These are phyloP conservation scores for Schoenoplectus triqueter DNA, from an alignment of 202 grass and related monocot species.

Conservation along the genomic window DNA sequence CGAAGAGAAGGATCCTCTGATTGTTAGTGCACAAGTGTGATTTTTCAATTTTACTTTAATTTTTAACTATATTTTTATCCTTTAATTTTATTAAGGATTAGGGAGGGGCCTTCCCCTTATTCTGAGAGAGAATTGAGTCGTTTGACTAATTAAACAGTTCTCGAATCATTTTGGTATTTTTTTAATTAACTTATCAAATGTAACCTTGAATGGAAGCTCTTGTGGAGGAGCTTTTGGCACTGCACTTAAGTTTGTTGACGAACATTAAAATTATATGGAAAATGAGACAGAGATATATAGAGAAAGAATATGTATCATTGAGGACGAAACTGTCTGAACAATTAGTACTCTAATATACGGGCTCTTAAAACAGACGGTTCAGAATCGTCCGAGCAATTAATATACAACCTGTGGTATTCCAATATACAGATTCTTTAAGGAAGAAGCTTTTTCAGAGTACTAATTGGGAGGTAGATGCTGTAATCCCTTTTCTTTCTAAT, in stretches of 20 bases:
- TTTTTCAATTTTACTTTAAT: not conserved
- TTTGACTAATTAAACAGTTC: slow-evolving; percentile 34
- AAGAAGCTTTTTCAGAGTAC: no score
- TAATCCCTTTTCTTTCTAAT: no score
- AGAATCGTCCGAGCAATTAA: no score
- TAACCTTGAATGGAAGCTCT: not conserved
- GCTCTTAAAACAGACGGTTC: no score
- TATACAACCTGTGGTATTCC: no score
- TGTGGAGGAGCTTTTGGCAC: slow-evolving; percentile 20
- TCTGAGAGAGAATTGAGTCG: slow-evolving; percentile 25
- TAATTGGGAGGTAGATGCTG: no score
- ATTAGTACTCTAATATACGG: no score
- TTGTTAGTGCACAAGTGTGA: slow-evolving; percentile 38
- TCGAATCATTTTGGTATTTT: slow-evolving; percentile 1
- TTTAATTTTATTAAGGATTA: slow-evolving; percentile 30
- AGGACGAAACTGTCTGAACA: no score
- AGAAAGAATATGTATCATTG: not conserved
- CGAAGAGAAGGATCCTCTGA: slow-evolving; percentile 39
- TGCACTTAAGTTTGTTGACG: not conserved
- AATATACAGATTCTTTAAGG: no score
- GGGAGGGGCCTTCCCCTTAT: not conserved
- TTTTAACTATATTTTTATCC: slow-evolving; percentile 15
- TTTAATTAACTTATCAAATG: slow-evolving; percentile 14
- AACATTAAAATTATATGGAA: not conserved
- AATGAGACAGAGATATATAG: not conserved